Evolutionary conservation across 192 early-diverging fungal species (phyloP).

Genomic region (Helicostylum pulchrum): DNA sequence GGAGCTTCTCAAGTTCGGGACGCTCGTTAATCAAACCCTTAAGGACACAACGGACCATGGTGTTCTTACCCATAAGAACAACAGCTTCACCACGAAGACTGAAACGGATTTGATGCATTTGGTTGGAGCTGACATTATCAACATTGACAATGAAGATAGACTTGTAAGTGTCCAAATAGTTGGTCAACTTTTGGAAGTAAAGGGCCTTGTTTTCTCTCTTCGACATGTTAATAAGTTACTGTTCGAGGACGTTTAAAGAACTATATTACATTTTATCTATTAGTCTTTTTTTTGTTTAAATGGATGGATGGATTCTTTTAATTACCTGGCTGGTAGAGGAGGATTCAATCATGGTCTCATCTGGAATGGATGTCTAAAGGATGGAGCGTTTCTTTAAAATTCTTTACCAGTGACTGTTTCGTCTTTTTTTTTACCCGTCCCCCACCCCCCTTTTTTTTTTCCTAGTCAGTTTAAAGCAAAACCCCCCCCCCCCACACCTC

Average conservation of each 20-base stretch:
- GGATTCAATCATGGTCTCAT: not conserved
- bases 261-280: not conserved
- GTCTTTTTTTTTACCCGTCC: not conserved
- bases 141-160: slow-evolving; percentile 99
- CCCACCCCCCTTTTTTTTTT: not conserved
- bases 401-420: not conserved
- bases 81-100: slow-evolving; percentile 86
- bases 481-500: not conserved
- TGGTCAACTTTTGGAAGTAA: slow-evolving; percentile 93
- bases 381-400: too few relatives aligned
- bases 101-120: slow-evolving; percentile 98
- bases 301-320: slow-evolving; percentile 18
- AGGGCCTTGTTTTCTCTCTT: slow-evolving; percentile 97
- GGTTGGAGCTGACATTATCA: slow-evolving; percentile 99
- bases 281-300: slow-evolving; percentile 3
- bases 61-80: slow-evolving; percentile 99
- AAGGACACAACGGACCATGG: slow-evolving; percentile 93
- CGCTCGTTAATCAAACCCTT: slow-evolving; percentile 61
- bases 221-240: slow-evolving; percentile 76
- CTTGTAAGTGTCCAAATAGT: slow-evolving; percentile 83
- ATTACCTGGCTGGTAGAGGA: slow-evolving; percentile 16
- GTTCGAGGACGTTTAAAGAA: slow-evolving; percentile 58
- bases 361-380: not conserved
- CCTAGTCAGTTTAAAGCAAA: not conserved
- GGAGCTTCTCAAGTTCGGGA: slow-evolving; percentile 74